Evolutionary conservation across 2,329 filamentous ascomycete species (phyloP), one percentile per base, ranked within the genome.

Genomic region (Endoconidiophora laricicola): DNA sequence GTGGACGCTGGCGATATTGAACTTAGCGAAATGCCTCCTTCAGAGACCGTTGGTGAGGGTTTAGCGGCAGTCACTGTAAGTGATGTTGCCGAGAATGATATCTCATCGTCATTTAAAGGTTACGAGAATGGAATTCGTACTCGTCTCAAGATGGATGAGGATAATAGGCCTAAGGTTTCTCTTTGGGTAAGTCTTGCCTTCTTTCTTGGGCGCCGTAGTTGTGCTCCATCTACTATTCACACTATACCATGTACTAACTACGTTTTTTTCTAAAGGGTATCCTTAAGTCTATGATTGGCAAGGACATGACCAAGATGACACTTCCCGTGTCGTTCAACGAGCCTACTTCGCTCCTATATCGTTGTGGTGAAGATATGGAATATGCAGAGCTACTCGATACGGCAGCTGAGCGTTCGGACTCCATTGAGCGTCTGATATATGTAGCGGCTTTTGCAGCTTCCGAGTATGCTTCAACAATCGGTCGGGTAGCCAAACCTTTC

Each of bases 241-340:
- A 18, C 16, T 18, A 18, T 18, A 18, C 16, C 16, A 18, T 24
- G 6, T 16, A 39, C 43, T 50, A 50, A 50, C 26, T 20, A n/a
- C 4, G 22, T 22, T 10, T 44, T 10, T 6, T 33, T 20, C 20
- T 44, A 24, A 56, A 95, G 88, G 83, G 83, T 57, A 95, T 98
- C 58, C 69, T 98, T 55, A 98, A 96, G 69, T 96, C 90, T 20
- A 96, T 98, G 91, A 94, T 98, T 65, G 91, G 91, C 55, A 96
- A 98, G 64, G 91, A 98, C 61, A 96, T 98, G 91, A 96, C 91
- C 37, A 96, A 93, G 70, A 98, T 98, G 90, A 96, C 91, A 0
- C 69, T 98, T 18, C 91, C 91, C 0, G 91, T 98, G 2, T 94
- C 91, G 0, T 96, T 98, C 70, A 98, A 98, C 66, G 91, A 98